A percentile compares a stretch with the other conserved stretches of the same genome.
Conservation (phyloP, 2,329 filamentous ascomycete genomes). For the Monosporascus sp. region DNA sequence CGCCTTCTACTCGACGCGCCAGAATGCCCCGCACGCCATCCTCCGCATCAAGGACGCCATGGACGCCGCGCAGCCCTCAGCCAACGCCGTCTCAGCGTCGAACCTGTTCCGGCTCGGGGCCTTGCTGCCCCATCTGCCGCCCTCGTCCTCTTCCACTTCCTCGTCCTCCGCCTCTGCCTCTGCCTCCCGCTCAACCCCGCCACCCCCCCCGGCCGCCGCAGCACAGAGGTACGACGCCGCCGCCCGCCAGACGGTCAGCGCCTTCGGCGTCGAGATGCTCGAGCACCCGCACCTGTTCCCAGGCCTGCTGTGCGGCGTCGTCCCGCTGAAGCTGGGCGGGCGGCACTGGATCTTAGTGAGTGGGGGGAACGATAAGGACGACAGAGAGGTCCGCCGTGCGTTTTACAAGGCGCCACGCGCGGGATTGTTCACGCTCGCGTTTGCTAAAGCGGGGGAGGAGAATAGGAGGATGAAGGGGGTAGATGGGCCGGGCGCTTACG, state of each 20-base stretch:
- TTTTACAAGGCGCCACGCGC: constrained; percentile 20
- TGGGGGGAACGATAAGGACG: background rate
- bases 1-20: constrained; percentile 69
- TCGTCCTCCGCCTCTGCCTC: background rate
- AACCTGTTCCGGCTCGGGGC: constrained; percentile 80
- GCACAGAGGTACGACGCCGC: constrained; percentile 48
- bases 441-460: background rate
- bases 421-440: constrained; percentile 16
- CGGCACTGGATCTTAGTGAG: constrained; percentile 30
- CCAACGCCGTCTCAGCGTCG: constrained; percentile 78
- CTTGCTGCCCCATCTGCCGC: constrained; percentile 39
- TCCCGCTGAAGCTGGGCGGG: constrained; percentile 67
- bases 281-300: constrained; percentile 93
- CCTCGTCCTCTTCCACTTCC: background rate
- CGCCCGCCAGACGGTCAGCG: constrained; percentile 69
- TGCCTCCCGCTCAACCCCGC: background rate
- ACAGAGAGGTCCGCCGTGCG: constrained; percentile 1
- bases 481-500: no score
- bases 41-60: constrained; percentile 92
- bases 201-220: constrained; percentile 38
- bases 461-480: no score
- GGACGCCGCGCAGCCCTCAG: constrained; percentile 84
- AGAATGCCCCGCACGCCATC: constrained; percentile 61
- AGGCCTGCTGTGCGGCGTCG: constrained; percentile 69
- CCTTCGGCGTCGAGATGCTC: constrained; percentile 86